Conservation (phyloP, 2,329 filamentous ascomycete genomes). For the Talaromyces funiculosus region DNA sequence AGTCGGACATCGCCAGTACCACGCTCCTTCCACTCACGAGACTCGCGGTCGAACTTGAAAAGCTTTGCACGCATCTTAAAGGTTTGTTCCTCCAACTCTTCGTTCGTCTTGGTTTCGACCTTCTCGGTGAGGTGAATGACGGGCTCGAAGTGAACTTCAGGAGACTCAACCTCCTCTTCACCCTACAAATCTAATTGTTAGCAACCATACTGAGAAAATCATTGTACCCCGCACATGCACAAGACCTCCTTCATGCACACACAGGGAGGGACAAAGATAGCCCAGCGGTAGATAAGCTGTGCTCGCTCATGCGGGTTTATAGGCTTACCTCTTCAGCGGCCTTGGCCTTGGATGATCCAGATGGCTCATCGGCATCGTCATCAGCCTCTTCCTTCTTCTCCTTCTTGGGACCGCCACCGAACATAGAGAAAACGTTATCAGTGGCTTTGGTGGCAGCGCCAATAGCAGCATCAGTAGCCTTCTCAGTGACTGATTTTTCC, state of each 20-base stretch:
- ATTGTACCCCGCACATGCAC: background rate
- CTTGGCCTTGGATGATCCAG: slow-evolving; percentile 77
- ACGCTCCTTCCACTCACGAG: slow-evolving; percentile 97
- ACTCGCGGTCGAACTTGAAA: slow-evolving; percentile 92
- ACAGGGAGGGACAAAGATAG: background rate
- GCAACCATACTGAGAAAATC: background rate
- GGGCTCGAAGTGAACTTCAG: slow-evolving; percentile 94
- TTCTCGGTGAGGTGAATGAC: slow-evolving; percentile 95
- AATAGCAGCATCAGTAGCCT: slow-evolving; percentile 28
- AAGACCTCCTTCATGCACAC: background rate
- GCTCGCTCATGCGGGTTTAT: slow-evolving; percentile 5
- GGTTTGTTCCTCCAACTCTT: slow-evolving; percentile 92
- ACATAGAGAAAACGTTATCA: slow-evolving; percentile 88
- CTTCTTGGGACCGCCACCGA: slow-evolving; percentile 95
- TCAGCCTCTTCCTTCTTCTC: slow-evolving; percentile 82
- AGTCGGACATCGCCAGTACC: slow-evolving; percentile 94
- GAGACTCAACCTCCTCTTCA: slow-evolving; percentile 73
- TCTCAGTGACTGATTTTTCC: slow-evolving; percentile 24
- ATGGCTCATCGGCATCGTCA: slow-evolving; percentile 78
- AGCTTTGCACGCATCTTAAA: slow-evolving; percentile 99
- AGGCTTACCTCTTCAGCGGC: slow-evolving; percentile 54
- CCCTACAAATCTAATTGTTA: slow-evolving; percentile 32
- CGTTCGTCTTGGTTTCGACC: slow-evolving; percentile 95
- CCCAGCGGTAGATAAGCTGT: slow-evolving; percentile 9
- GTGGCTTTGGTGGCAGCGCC: slow-evolving; percentile 38